phyloP scores from a whole-genome alignment of 441 rosid genomes.

The Breynia disticha region DNA sequence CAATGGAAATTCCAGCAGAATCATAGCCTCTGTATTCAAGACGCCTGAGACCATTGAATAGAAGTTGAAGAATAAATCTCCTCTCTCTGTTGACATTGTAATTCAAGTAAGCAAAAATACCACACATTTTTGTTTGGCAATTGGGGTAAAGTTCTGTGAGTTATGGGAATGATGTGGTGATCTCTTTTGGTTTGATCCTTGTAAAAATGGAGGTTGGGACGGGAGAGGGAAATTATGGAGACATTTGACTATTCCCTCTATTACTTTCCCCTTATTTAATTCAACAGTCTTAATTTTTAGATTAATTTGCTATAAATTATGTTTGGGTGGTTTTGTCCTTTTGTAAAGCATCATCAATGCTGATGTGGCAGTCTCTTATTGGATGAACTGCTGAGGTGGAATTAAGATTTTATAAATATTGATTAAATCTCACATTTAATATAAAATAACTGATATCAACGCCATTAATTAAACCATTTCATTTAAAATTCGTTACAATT shows the following conservation, averaged over 20 bases:
- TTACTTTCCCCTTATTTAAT: neutral
- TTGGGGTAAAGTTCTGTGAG: no score
- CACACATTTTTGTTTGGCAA: conserved; percentile 88
- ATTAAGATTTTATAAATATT: no score
- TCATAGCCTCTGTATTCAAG: conserved; percentile 96
- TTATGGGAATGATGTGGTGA: no score
- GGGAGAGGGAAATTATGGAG: conserved; percentile 2
- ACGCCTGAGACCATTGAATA: conserved; percentile 90
- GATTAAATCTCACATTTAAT: no score
- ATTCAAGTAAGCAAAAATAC: conserved; percentile 90
- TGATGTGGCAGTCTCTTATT: neutral
- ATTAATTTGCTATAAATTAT: no score
- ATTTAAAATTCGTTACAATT: no score
- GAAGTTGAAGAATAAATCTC: conserved; percentile 67
- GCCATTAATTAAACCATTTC: no score
- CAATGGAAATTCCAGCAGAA: conserved; percentile 85
- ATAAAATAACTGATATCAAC: no score
- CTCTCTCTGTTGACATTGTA: conserved; percentile 59
- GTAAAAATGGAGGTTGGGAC: neutral
- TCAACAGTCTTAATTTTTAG: no score
- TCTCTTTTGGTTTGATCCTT: neutral
- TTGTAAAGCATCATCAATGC: neutral
- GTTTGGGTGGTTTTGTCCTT: conserved; percentile 15
- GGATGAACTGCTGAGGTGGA: neutral
- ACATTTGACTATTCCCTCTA: conserved; percentile 22